phyloP scores from a whole-genome alignment of 2,329 filamentous ascomycete species.

The Ophiostoma piceae region DNA sequence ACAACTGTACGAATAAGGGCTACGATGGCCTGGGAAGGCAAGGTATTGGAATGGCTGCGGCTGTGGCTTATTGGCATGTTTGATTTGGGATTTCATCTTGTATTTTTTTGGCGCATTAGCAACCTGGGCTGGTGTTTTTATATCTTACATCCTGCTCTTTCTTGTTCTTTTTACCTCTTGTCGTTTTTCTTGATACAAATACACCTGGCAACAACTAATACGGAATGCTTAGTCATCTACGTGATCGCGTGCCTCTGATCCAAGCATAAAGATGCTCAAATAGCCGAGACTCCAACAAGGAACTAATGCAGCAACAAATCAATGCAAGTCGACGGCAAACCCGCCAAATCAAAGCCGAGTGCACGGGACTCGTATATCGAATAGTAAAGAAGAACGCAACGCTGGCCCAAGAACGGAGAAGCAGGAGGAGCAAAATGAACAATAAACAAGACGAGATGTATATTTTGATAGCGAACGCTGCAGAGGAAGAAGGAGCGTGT shows the following conservation, averaged over 20 bases:
- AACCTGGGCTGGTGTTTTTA: neutral
- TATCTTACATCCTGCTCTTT: neutral
- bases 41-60: neutral
- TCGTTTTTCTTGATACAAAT: neutral
- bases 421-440: neutral
- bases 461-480: constrained; percentile 9
- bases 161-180: neutral
- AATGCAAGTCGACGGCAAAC: neutral
- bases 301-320: neutral
- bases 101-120: neutral
- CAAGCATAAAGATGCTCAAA: neutral
- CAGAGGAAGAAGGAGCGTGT: neutral
- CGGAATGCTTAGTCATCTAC: neutral
- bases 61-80: neutral
- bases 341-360: neutral
- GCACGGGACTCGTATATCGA: neutral
- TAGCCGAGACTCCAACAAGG: neutral
- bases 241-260: neutral
- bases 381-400: neutral
- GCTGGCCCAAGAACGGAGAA: neutral
- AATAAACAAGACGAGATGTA: neutral
- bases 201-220: neutral
- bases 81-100: neutral
- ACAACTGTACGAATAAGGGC: neutral
- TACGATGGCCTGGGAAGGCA: neutral